phyloP scores from a whole-genome alignment of 345 rosid species.

The Abelmoschus esculentus region DNA sequence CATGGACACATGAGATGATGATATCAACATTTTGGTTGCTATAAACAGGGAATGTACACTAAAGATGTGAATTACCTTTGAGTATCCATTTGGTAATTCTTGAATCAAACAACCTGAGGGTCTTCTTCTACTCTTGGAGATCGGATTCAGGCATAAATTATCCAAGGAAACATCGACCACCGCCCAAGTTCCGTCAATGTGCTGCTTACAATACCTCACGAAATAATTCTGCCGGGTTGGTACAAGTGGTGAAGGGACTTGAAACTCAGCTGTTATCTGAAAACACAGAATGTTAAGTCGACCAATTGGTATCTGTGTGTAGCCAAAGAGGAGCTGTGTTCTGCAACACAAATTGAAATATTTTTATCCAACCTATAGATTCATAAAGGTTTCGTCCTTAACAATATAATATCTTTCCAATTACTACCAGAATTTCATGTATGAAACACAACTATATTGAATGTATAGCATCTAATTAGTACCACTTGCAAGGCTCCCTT shows the following conservation, averaged over 20 bases:
- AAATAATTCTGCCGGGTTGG: constrained; percentile 80
- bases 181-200: constrained; percentile 70
- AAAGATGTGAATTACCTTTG: constrained; percentile 47
- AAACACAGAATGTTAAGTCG: not conserved
- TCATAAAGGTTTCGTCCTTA: too few relatives aligned
- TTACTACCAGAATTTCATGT: not conserved
- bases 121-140: constrained; percentile 58
- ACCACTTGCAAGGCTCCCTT: constrained; percentile 99
- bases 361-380: too few relatives aligned
- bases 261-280: constrained; percentile 93
- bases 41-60: not conserved
- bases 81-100: constrained; percentile 85
- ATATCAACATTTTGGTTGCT: not conserved
- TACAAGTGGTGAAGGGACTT: constrained; percentile 83
- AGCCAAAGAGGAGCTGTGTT: too few relatives aligned
- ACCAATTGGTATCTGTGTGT: not conserved
- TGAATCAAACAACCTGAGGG: constrained; percentile 92
- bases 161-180: constrained; percentile 93
- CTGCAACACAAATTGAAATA: too few relatives aligned
- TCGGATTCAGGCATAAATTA: constrained; percentile 40
- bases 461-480: constrained; percentile 1
- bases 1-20: not conserved
- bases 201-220: constrained; percentile 85
- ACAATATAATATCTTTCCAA: not conserved
- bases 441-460: not conserved